Evolutionary conservation across 305 asterid species (phyloP), one percentile per base, ranked within the genome.

Genomic region (Nicotiana rustica): DNA sequence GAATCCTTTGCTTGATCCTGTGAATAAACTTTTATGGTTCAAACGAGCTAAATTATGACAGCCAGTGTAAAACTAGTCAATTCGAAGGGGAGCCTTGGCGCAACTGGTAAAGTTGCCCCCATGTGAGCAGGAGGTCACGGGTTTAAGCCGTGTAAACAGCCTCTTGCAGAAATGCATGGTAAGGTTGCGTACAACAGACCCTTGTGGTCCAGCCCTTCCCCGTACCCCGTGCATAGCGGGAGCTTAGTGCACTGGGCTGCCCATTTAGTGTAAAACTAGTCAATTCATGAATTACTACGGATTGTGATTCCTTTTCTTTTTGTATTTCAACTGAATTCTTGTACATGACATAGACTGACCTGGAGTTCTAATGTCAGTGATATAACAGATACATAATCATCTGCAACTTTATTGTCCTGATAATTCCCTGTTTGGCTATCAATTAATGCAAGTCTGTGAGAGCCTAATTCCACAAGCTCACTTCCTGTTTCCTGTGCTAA

Each of bases 321-420:
- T 2, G 3, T 69, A 18, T 41, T 2, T 80, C 36, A 25, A 21
- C 5, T 21, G 44, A 55, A 55, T 62, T 4, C 1, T 82, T 31
- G 10, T 4, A 14, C 65, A 10, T 1, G 57, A 5, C 18, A 69
- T 15, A 69, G 70, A 87, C 90, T 79, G 49, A 92, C 98, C 97
- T 95, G 97, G 83, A 95, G 96, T 81, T 95, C 92, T 76, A 95
- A 78, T 67, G 97, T 95, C 68, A 95, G 81, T 67, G 97, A 85
- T 89, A 95, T 88, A 15, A 91, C 91, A 41, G 96, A 90, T 47
- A 91, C 92, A 86, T 95, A 95, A 87, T 93, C 98, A 86, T 91
- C 96, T 78, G 96, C 97, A 78, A 93, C 97, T 83, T 85, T 84
- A 78, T 86, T 92, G 85, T 95, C 97, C 64, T 91, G 81, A 80